Evolutionary conservation across 2,329 filamentous ascomycete species (phyloP), one percentile per base, ranked within the genome.

Genomic region (Stachybotrys echinatus): DNA sequence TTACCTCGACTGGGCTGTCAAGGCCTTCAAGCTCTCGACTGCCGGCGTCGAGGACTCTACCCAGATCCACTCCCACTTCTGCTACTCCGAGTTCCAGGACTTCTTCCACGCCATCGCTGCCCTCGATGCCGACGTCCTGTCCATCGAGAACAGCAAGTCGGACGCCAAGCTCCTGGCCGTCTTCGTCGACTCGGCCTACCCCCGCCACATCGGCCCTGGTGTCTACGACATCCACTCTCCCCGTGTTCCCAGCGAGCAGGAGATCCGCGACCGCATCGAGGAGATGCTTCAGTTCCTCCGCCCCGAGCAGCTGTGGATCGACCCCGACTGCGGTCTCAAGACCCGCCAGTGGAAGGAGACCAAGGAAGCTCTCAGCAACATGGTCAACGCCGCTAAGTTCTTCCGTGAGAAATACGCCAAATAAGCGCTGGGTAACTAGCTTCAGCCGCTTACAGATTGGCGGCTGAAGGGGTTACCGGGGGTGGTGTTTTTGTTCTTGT

Each of bases 51-150:
- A 91, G 76, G 90, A 99, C 74, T 89, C 87, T 52, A 99, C 94
- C 61, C 94, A 99, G 83, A 96, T 99, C 74, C 94, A 99, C 87
- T 96, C 92, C 57, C 94, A 99, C 83, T 99, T 99, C 89, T 99
- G 94, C 76, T 99, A 99, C 87, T 97, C 94, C 48, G 94, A 99
- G 83, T 99, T 99, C 89, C 94, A 99, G 80, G 94, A 99, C 82
- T 99, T 99, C 84, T 99, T 99, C 91, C 90, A 97, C 77, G 94
- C 94, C 76, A 99, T 99, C 64, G 90, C 94, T 58, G 92, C 94
- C 54, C 87, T 99, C 58, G 94, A 99, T 71, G 92, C 94, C 56
- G 94, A 99, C 75, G 94, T 99, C 57, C 86, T 99, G 66, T 95
- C 89, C 69, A 99, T 99, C 64, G 94, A 99, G 87, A 99, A 99